Evolutionary conservation across 148 eudicot species (phyloP), one percentile per base, ranked within the genome.

Genomic region (Rhododendron vialii): DNA sequence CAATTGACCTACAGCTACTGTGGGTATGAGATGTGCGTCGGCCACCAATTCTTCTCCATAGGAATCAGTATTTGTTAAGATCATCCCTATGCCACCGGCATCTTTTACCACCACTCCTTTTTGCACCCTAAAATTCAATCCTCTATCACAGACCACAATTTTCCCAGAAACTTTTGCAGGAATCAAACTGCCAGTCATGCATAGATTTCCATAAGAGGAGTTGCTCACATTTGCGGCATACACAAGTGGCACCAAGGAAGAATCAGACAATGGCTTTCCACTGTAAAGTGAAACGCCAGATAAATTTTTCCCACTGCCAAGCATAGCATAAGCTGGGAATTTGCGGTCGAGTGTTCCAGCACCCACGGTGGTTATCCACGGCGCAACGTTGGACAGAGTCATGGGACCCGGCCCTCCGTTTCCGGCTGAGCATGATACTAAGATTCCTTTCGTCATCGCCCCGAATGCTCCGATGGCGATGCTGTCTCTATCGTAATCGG

Each of bases 311-410:
- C 98, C 96, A 59, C 93, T 90, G 67, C 96, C 98, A 3, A 94
- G 91, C 61, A 24, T 88, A 45, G 91, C 89, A 83, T 89, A 85
- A 17, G 95, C 95, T 1, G 95, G 98, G 85, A 96, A 96, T 20
- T 93, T 94, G 11, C 98, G 92, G 86, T 96, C 98, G n/a, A 94
- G 53, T 26, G 95, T 94, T 30, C 95, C 93, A 28, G 98, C 98
- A 35, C 98, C 98, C 0, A 96, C 95, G 0, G 98, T 96, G 80
- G 94, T 91, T 89, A 96, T 96, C 98, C 98, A 96, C 48, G 98
- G 98, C 33, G 98, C 98, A 24, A 91, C 91, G 76, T 96, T 96
- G 33, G 96, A 93, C 88, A 93, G 41, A 88, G 88, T 90, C n/a
- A 86, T 87, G 22, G 95, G 55, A 18, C 87, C 88, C 2, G 98